A percentile compares a stretch with the other conserved stretches of the same genome.
phyloP scores from a whole-genome alignment of 805 yeast species.

The Spathaspora girioi region DNA sequence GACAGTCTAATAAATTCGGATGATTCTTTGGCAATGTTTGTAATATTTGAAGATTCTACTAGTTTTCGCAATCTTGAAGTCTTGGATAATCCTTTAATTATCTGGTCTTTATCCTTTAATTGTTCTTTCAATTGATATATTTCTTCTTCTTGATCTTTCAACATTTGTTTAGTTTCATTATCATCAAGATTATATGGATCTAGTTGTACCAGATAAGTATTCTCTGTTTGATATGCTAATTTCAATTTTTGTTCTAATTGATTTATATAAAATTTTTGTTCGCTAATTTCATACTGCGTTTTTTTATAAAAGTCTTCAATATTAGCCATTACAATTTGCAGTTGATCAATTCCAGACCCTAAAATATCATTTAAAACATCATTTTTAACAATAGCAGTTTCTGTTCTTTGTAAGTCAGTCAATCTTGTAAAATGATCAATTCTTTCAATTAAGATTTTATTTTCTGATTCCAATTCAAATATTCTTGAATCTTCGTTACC shows the following conservation, averaged over 20 bases:
- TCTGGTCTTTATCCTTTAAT: slow-evolving; percentile 69
- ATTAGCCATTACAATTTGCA: slow-evolving; percentile 43
- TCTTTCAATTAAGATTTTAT: slow-evolving; percentile 58
- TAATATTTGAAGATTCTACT: slow-evolving; percentile 25
- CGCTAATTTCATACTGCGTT: slow-evolving; percentile 52
- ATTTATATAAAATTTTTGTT: slow-evolving; percentile 53
- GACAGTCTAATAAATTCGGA: neutral
- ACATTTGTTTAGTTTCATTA: slow-evolving; percentile 5
- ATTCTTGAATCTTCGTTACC: slow-evolving; percentile 6
- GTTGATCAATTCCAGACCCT: slow-evolving; percentile 37
- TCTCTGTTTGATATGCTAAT: slow-evolving; percentile 15
- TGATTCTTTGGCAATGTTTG: neutral
- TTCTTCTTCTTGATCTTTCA: slow-evolving; percentile 65
- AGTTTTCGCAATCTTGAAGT: slow-evolving; percentile 55
- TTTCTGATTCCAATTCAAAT: slow-evolving; percentile 52
- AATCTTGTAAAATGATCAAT: slow-evolving; percentile 67
- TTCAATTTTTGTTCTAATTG: slow-evolving; percentile 57
- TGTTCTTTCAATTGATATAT: slow-evolving; percentile 59
- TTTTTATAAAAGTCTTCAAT: slow-evolving; percentile 47
- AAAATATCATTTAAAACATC: slow-evolving; percentile 58
- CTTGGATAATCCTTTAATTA: slow-evolving; percentile 69
- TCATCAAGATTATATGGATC: neutral
- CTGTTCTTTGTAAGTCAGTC: slow-evolving; percentile 56
- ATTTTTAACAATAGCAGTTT: slow-evolving; percentile 52
- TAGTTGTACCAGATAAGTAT: slow-evolving; percentile 2